Evolutionary conservation across 1,284 basidiomycete genomes (phyloP).

Genomic region (Pseudozyma thailandica): DNA sequence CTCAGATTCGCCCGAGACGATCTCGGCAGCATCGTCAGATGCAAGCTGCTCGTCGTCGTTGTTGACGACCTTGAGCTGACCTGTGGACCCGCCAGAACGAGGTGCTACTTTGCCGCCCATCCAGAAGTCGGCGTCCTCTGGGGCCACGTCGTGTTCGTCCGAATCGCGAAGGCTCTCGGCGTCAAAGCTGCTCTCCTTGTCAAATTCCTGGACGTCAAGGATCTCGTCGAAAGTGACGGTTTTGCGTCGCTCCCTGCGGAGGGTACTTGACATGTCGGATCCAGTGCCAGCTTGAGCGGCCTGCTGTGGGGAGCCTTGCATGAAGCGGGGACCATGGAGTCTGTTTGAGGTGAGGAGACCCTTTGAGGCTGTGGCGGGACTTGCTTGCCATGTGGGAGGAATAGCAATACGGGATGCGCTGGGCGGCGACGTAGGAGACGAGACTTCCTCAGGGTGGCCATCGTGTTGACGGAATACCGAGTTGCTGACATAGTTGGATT

Average conservation of each 20-base stretch:
- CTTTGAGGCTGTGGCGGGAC: conserved; percentile 68
- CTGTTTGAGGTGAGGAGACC: conserved; percentile 82
- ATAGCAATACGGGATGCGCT: conserved; percentile 6
- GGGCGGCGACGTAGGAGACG: conserved; percentile 14
- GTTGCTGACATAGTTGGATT: conserved; percentile 57
- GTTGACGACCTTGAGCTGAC: conserved; percentile 47
- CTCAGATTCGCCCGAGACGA: conserved; percentile 30
- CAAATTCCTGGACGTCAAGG: conserved; percentile 82
- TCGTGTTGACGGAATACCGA: conserved; percentile 74
- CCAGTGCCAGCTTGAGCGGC: conserved; percentile 2
- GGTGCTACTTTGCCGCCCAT: conserved; percentile 4
- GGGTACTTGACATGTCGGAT: conserved; percentile 6
- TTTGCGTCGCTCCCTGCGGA: conserved; percentile 53
- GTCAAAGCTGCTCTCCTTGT: conserved; percentile 63
- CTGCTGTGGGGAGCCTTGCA: conserved; percentile 20
- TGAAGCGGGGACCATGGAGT: conserved; percentile 77
- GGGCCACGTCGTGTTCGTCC: conserved; percentile 10
- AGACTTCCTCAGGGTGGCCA: conserved; percentile 53
- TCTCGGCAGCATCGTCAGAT: conserved; percentile 17
- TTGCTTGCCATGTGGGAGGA: neutral
- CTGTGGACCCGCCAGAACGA: neutral
- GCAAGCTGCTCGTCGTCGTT: conserved; percentile 4
- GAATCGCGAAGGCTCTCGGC: conserved; percentile 40
- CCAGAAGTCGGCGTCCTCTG: conserved; percentile 35
- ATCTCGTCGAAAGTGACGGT: conserved; percentile 87